Percentiles rank a stretch among this genome's conserved stretches.
These are phyloP conservation scores for Erythrobasidium hasegawianum DNA, from an alignment of 1,284 basidiomycete species.

Conservation along the genomic window DNA sequence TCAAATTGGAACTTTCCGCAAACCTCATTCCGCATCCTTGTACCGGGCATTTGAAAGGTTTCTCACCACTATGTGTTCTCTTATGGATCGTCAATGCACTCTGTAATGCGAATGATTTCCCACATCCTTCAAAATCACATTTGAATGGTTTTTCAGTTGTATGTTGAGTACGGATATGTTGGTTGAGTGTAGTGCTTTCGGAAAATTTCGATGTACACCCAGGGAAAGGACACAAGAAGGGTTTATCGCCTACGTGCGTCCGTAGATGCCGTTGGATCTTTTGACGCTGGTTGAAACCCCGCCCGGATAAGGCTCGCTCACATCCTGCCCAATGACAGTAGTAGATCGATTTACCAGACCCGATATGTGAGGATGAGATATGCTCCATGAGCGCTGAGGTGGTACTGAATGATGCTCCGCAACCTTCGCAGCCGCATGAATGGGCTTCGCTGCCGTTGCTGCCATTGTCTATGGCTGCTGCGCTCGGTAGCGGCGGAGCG, in stretches of 20 bases:
- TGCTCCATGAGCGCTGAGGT: constrained; percentile 75
- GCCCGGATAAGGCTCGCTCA: constrained; percentile 56
- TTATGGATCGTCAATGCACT: constrained; percentile 91
- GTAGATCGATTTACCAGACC: constrained; percentile 78
- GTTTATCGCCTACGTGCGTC: constrained; percentile 66
- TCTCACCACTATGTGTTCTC: constrained; percentile 74
- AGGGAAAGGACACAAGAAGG: constrained; percentile 68
- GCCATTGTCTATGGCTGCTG: too few relatives aligned
- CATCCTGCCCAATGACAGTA: constrained; percentile 89
- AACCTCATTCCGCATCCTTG: constrained; percentile 77
- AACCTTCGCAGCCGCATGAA: constrained; percentile 69
- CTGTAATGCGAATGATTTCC: constrained; percentile 86
- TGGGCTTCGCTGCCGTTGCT: constrained; percentile 51
- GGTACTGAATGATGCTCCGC: constrained; percentile 61
- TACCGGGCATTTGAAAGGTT: constrained; percentile 72
- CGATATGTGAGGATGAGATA: constrained; percentile 72
- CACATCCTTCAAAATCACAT: constrained; percentile 85
- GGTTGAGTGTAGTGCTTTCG: constrained; percentile 72
- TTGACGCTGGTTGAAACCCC: constrained; percentile 83
- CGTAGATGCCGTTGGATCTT: constrained; percentile 90
- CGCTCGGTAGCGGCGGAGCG: too few relatives aligned
- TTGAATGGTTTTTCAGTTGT: constrained; percentile 69
- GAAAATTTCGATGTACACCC: constrained; percentile 75
- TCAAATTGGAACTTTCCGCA: constrained; percentile 51
- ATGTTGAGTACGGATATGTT: constrained; percentile 73